These are phyloP conservation scores for Steccherinum ochraceum DNA, from an alignment of 768 basidiomycete genomes.

Conservation along the genomic window DNA sequence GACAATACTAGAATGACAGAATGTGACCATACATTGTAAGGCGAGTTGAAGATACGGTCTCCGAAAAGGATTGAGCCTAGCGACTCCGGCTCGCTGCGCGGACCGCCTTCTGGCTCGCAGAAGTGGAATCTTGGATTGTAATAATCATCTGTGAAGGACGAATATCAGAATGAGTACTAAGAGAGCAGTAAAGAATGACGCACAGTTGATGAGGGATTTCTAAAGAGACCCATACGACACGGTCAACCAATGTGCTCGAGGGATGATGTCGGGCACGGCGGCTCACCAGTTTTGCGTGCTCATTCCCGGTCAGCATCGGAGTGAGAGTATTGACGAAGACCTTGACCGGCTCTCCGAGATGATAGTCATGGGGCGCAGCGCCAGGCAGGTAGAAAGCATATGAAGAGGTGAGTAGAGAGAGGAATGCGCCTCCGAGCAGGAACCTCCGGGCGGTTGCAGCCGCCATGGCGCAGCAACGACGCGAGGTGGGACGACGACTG, in stretches of 20 bases:
- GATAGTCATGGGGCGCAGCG: conserved; percentile 83
- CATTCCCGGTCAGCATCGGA: conserved; percentile 66
- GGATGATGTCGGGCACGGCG: background rate
- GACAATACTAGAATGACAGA: too few species aligned
- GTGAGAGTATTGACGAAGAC: conserved; percentile 86
- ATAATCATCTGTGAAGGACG: conserved; percentile 69
- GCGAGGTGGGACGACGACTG: too few species aligned
- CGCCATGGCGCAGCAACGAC: too few species aligned
- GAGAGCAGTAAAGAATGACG: conserved; percentile 4
- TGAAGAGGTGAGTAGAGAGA: conserved; percentile 15
- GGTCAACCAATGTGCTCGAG: too few species aligned
- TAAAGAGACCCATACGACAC: conserved; percentile 22
- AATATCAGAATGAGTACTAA: background rate
- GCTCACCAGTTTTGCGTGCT: conserved; percentile 71
- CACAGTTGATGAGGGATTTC: conserved; percentile 92
- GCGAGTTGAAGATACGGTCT: conserved; percentile 88
- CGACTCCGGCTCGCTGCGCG: conserved; percentile 72
- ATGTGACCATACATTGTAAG: conserved; percentile 65
- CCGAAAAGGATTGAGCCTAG: conserved; percentile 95
- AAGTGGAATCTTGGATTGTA: conserved; percentile 85
- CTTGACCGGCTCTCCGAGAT: conserved; percentile 63
- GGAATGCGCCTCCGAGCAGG: conserved; percentile 7
- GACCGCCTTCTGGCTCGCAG: conserved; percentile 73
- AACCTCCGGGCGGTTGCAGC: too few species aligned
- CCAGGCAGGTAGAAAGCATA: conserved; percentile 89